A percentile compares a stretch with the other conserved stretches of the same genome.
phyloP scores from a whole-genome alignment of 202 grass and related monocot species.

The Setaria viridis region DNA sequence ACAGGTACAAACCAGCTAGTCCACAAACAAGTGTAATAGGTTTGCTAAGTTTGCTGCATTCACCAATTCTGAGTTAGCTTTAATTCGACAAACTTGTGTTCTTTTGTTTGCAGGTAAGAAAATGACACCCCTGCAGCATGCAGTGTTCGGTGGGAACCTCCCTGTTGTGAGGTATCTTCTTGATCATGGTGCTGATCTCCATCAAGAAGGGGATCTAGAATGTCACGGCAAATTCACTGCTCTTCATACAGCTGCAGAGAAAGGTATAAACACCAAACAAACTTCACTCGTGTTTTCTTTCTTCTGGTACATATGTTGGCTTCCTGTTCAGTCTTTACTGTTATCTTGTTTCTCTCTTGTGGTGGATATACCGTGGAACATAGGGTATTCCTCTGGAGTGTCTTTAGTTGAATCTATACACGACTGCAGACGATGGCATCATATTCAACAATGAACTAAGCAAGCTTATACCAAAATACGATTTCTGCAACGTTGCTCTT shows the following conservation, averaged over 20 bases:
- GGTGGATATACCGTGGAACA: neutral
- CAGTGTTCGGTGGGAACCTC: constrained; percentile 35
- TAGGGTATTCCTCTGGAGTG: neutral
- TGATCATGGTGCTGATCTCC: constrained; percentile 46
- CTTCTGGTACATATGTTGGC: neutral
- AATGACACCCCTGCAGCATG: constrained; percentile 47
- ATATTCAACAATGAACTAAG: neutral
- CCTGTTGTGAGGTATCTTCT: constrained; percentile 46
- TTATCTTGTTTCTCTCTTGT: neutral
- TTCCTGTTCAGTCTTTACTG: neutral
- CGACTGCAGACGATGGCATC: neutral
- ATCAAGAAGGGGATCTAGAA: neutral
- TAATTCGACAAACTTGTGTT: neutral
- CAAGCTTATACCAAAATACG: neutral
- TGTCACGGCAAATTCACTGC: neutral
- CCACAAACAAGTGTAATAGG: neutral
- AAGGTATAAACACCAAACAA: constrained; percentile 24
- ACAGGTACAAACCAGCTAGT: neutral
- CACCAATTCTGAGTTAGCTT: neutral
- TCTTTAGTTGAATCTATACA: neutral
- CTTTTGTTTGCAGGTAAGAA: constrained; percentile 26
- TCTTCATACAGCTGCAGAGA: constrained; percentile 24
- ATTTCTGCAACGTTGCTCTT: neutral
- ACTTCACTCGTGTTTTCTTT: neutral
- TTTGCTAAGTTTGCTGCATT: neutral